Conservation (phyloP, 1,139 yeast genomes). For the Yamadazyma membranifaciens region DNA sequence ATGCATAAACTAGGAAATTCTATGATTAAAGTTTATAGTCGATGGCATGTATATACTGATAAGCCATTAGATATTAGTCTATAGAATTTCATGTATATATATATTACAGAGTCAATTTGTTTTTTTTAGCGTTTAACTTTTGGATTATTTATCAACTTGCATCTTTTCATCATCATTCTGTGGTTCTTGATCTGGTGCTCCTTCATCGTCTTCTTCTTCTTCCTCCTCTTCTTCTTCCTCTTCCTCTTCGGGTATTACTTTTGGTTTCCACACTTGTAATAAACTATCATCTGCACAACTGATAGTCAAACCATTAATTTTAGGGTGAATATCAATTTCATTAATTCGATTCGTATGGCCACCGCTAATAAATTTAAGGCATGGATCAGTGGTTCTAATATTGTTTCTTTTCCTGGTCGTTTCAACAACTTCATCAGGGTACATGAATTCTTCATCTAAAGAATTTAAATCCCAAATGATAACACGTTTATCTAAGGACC, state of each 20-base stretch:
- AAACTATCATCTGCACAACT: slow-evolving; percentile 55
- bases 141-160: slow-evolving; percentile 12
- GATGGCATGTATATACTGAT: slow-evolving; percentile 18
- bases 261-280: slow-evolving; percentile 55
- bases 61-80: slow-evolving; percentile 10
- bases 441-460: slow-evolving; percentile 44
- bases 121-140: background rate
- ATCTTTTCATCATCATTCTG: slow-evolving; percentile 10
- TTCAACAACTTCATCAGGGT: slow-evolving; percentile 28
- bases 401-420: slow-evolving; percentile 19
- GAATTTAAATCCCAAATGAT: slow-evolving; percentile 50
- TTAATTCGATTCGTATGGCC: slow-evolving; percentile 57
- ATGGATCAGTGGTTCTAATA: slow-evolving; percentile 51
- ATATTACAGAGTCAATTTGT: background rate
- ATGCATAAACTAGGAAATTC: slow-evolving; percentile 6
- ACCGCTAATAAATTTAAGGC: slow-evolving; percentile 56
- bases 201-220: slow-evolving; percentile 30
- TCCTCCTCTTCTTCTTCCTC: slow-evolving; percentile 38
- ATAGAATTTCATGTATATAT: background rate
- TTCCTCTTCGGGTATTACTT: slow-evolving; percentile 38
- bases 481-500: slow-evolving; percentile 51
- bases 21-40: slow-evolving; percentile 9
- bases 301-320: slow-evolving; percentile 36
- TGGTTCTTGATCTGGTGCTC: slow-evolving; percentile 27
- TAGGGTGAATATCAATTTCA: slow-evolving; percentile 52